These are phyloP conservation scores for Elaeis guineensis DNA, from an alignment of 176 grass and related monocot genomes.

Conservation along the genomic window DNA sequence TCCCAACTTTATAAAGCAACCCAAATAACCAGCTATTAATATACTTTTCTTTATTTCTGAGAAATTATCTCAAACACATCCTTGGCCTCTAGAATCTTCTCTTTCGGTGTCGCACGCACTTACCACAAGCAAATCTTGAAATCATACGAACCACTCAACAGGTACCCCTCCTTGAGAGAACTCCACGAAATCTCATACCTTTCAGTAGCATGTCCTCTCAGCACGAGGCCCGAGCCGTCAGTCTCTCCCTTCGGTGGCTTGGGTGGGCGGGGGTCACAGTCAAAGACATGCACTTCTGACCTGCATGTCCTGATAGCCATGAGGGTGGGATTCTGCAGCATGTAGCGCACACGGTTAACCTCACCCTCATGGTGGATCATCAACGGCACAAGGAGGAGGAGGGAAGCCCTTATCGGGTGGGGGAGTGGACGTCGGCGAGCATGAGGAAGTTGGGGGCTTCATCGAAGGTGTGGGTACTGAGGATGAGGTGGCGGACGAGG, in stretches of 20 bases:
- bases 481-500: conserved; percentile 35
- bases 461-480: conserved; percentile 75
- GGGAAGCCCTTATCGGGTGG: conserved; percentile 17
- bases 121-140: conserved; percentile 94
- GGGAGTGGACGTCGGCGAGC: conserved; percentile 35
- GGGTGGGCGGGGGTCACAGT: no score
- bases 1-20: no score
- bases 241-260: no score
- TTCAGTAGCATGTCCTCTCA: no score
- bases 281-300: no score
- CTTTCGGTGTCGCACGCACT: conserved; percentile 26
- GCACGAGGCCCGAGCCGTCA: no score
- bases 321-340: conserved; percentile 54
- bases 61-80: conserved; percentile 85
- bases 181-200: no score
- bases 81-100: conserved; percentile 42
- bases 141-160: conserved; percentile 89
- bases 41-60: neutral
- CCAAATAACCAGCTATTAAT: neutral
- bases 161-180: no score
- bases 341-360: conserved; percentile 75
- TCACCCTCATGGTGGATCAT: conserved; percentile 51
- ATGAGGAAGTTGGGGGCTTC: conserved; percentile 55
- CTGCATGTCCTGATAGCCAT: conserved; percentile 76
- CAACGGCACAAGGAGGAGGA: conserved; percentile 1